phyloP scores from a whole-genome alignment of 1,139 yeast species.

The Debaryomyces nepalensis region DNA sequence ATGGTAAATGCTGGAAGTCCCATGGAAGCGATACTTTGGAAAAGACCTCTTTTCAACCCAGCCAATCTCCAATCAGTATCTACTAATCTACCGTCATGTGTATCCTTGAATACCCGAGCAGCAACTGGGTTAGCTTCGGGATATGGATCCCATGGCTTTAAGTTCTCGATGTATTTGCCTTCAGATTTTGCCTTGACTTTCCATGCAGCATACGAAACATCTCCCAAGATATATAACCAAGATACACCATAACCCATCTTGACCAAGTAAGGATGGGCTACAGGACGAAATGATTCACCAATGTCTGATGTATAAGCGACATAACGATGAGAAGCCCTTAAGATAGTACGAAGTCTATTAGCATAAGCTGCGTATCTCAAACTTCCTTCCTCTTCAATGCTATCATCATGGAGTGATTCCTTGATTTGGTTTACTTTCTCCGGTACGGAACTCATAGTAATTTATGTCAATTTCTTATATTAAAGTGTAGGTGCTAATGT shows the following conservation, averaged over 20 bases:
- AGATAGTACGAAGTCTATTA: constrained; percentile 69
- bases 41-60: constrained; percentile 71
- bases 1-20: constrained; percentile 87
- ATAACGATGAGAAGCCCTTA: constrained; percentile 78
- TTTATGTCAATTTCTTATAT: no score
- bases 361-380: constrained; percentile 85
- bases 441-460: constrained; percentile 8
- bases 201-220: constrained; percentile 79
- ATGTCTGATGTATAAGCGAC: constrained; percentile 88
- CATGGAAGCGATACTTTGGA: constrained; percentile 85
- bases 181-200: constrained; percentile 69
- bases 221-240: constrained; percentile 81
- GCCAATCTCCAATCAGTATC: constrained; percentile 68
- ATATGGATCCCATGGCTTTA: constrained; percentile 71
- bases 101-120: constrained; percentile 33
- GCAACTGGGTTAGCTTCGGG: constrained; percentile 48
- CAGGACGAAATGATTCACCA: constrained; percentile 89
- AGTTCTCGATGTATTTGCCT: constrained; percentile 65
- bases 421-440: constrained; percentile 12
- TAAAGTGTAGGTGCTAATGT: no score
- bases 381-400: constrained; percentile 44
- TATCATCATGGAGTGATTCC: constrained; percentile 15
- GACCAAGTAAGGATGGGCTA: constrained; percentile 72
- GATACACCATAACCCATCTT: constrained; percentile 72
- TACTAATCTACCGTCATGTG: constrained; percentile 32